Percentiles rank a stretch among this genome's conserved stretches.
phyloP scores from a whole-genome alignment of 2,329 filamentous ascomycete species.

The Monascus ruber region DNA sequence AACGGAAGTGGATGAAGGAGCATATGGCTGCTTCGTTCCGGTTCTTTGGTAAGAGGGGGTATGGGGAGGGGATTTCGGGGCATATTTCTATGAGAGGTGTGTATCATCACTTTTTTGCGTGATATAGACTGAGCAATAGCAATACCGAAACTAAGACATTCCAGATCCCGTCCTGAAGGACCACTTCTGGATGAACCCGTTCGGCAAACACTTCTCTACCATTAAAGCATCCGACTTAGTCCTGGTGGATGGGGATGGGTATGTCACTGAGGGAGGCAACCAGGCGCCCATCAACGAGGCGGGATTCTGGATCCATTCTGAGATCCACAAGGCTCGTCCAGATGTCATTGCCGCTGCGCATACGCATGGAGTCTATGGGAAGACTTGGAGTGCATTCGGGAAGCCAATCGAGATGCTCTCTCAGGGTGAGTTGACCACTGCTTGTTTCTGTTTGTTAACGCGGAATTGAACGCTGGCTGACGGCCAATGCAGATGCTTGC shows the following conservation, averaged over 20 bases:
- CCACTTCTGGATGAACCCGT: conserved; percentile 32
- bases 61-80: conserved; percentile 30
- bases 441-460: conserved; percentile 20
- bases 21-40: conserved; percentile 34
- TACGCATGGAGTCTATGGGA: conserved; percentile 47
- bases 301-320: conserved; percentile 51
- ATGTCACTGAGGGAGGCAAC: conserved; percentile 29
- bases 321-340: conserved; percentile 47
- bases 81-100: conserved; percentile 31
- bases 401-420: conserved; percentile 48
- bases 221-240: conserved; percentile 33
- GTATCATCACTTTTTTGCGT: background rate
- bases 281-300: conserved; percentile 31
- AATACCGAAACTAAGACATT: background rate
- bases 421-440: conserved; percentile 35
- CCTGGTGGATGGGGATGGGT: conserved; percentile 28
- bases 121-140: background rate
- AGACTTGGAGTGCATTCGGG: conserved; percentile 52
- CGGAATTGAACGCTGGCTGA: conserved; percentile 2
- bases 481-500: conserved; percentile 19
- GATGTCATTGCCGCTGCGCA: conserved; percentile 50
- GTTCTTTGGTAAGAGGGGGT: conserved; percentile 30
- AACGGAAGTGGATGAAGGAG: conserved; percentile 44
- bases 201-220: conserved; percentile 28
- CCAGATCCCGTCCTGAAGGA: conserved; percentile 26